Conservation (phyloP, 108 stramenopile species). For the Seminavis robusta region DNA sequence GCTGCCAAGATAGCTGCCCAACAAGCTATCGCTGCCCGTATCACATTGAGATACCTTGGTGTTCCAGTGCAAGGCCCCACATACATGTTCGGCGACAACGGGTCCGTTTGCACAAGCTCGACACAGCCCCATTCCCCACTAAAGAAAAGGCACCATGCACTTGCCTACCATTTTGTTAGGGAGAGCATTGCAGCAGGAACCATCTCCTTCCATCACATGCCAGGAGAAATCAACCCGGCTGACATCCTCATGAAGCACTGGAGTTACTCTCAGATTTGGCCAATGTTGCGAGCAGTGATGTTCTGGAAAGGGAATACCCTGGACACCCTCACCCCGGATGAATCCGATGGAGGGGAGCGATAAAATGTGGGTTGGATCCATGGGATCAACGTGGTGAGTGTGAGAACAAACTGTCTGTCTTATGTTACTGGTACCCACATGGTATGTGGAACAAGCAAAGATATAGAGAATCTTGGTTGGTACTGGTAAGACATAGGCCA, state of each 20-base stretch:
- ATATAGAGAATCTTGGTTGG: too few species aligned
- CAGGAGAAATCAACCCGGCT: constrained; percentile 6
- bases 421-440: too few species aligned
- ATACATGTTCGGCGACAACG: constrained; percentile 34
- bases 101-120: neutral
- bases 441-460: too few species aligned
- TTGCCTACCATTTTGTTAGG: constrained; percentile 16
- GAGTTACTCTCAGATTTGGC: neutral
- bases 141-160: constrained; percentile 14
- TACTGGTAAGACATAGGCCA: too few species aligned
- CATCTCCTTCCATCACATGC: neutral
- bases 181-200: constrained; percentile 14
- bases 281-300: neutral
- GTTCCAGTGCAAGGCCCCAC: constrained; percentile 23
- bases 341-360: too few species aligned
- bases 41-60: constrained; percentile 20
- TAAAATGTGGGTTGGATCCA: too few species aligned
- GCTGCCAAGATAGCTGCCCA: constrained; percentile 20
- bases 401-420: too few species aligned
- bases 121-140: constrained; percentile 3
- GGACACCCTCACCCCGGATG: too few species aligned
- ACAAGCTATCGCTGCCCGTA: constrained; percentile 6
- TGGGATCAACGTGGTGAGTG: too few species aligned
- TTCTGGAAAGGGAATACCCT: constrained; percentile 1
- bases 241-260: constrained; percentile 21